Conservation (phyloP, 202 grass and related monocot species). For the Panicum virgatum region DNA sequence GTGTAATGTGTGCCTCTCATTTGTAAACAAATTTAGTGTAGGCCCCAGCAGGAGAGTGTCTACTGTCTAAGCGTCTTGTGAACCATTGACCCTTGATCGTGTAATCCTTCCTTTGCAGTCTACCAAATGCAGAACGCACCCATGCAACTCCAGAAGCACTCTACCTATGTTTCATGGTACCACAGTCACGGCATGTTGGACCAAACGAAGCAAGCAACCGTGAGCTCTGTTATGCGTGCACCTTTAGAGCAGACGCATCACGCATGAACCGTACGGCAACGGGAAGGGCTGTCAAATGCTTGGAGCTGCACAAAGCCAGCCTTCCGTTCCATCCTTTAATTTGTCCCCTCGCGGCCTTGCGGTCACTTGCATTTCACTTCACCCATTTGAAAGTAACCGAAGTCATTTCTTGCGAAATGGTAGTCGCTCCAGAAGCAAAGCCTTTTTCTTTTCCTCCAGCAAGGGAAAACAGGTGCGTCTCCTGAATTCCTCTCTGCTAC, state of each 20-base stretch:
- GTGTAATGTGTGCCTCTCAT: too few species aligned
- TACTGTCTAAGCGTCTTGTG: neutral
- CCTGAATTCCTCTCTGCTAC: neutral
- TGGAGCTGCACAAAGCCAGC: neutral
- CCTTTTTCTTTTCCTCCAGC: neutral
- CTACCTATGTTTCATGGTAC: neutral
- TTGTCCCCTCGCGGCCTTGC: neutral
- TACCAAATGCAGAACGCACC: too few species aligned
- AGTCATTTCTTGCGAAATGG: neutral
- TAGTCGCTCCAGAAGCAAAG: neutral
- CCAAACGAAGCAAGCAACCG: conserved; percentile 5
- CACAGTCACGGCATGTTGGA: neutral
- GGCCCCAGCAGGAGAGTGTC: neutral
- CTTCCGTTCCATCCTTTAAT: neutral
- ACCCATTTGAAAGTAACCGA: too few species aligned
- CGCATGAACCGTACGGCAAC: neutral
- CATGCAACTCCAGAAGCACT: neutral
- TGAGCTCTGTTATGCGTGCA: neutral
- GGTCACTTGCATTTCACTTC: neutral
- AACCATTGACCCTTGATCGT: neutral
- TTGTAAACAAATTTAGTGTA: too few species aligned
- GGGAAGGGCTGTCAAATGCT: neutral
- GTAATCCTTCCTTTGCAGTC: neutral
- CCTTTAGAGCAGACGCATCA: neutral
- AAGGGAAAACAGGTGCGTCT: neutral